Conservation (phyloP, 2,329 filamentous ascomycete species). For the Penicillium verrucosum region DNA sequence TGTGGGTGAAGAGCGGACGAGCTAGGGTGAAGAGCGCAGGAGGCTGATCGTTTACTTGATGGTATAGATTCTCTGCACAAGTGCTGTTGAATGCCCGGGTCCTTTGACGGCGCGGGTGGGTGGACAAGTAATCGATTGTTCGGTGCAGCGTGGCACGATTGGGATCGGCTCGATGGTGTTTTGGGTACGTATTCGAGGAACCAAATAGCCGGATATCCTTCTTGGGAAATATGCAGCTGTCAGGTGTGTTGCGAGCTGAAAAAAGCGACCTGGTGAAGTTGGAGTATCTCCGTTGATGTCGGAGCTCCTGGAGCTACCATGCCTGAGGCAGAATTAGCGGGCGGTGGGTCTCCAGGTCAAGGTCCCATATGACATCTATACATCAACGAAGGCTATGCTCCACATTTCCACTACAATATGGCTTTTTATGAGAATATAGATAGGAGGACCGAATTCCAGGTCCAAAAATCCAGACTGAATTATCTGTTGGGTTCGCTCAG, state of each 20-base stretch:
- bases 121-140: slow-evolving; percentile 3
- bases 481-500: slow-evolving; percentile 11
- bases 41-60: neutral
- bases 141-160: neutral
- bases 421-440: neutral
- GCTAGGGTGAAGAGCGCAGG: neutral
- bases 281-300: slow-evolving; percentile 19
- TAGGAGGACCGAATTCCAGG: neutral
- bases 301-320: slow-evolving; percentile 27
- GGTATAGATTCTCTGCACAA: neutral
- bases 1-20: neutral
- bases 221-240: neutral
- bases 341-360: slow-evolving; percentile 1
- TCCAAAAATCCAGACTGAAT: slow-evolving; percentile 2
- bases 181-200: neutral
- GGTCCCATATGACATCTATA: neutral
- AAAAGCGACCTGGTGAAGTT: slow-evolving; percentile 8
- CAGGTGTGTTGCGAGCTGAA: neutral
- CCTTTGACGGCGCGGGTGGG: slow-evolving; percentile 1
- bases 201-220: neutral
- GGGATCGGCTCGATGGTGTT: neutral
- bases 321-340: slow-evolving; percentile 23
- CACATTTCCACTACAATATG: neutral
- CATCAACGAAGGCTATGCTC: neutral
- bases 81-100: neutral